Evolutionary conservation across 345 rosid genomes (phyloP).

Genomic region (Erodium maritimum): DNA sequence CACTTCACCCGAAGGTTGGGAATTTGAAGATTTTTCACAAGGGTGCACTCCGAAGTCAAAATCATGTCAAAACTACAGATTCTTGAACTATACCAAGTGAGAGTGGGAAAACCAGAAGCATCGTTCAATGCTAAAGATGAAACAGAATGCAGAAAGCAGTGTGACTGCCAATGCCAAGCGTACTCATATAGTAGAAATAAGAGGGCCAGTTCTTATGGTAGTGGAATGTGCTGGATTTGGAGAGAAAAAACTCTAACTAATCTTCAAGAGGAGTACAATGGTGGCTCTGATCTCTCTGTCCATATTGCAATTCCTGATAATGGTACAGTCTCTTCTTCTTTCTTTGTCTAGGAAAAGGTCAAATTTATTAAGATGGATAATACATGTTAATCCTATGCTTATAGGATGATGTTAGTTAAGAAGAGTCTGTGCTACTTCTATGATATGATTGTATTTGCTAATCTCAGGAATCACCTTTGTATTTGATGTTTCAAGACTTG

Average conservation of each 20-base stretch:
- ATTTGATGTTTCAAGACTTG: not conserved
- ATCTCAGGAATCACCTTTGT: too few species aligned
- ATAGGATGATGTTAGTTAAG: too few species aligned
- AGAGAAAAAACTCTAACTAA: not conserved
- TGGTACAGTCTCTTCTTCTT: slow-evolving; percentile 12
- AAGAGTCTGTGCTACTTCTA: too few species aligned
- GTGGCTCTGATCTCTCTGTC: slow-evolving; percentile 7
- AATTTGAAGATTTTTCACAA: not conserved
- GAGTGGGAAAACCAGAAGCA: not conserved
- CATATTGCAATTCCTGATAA: slow-evolving; percentile 9
- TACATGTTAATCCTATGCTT: too few species aligned
- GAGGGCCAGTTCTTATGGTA: not conserved
- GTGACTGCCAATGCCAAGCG: slow-evolving; percentile 23
- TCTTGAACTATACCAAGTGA: slow-evolving; percentile 15
- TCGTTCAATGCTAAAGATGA: accelerated
- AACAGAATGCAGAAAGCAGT: slow-evolving; percentile 6
- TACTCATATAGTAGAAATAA: slow-evolving; percentile 10
- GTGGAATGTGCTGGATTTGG: slow-evolving; percentile 23
- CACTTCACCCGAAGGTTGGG: slow-evolving; percentile 4
- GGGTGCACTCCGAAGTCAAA: slow-evolving; percentile 14
- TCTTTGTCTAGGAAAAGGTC: too few species aligned
- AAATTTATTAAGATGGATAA: too few species aligned
- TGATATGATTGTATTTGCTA: too few species aligned
- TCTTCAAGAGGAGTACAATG: slow-evolving; percentile 8
- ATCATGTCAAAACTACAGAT: slow-evolving; percentile 10